Evolutionary conservation across 139 green algal genomes (phyloP), one percentile per base, ranked within the genome.

Genomic region (Tetradesmus obliquus): DNA sequence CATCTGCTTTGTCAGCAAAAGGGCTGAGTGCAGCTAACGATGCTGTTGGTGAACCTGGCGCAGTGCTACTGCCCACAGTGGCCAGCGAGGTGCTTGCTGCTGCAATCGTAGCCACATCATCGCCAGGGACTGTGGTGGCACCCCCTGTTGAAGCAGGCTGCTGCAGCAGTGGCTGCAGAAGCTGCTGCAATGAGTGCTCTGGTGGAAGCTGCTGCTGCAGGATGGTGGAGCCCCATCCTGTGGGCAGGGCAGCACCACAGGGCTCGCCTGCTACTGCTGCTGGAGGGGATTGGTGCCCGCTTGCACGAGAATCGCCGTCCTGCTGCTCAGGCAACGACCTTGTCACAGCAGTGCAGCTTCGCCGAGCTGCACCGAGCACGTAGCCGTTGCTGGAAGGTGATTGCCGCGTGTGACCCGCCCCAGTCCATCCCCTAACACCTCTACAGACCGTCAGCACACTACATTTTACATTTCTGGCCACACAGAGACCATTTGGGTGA

Each of bases 171-270:
- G 86, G 86, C 86, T 90, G 71, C 71, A 90, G 53, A 15, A 90
- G 60, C 20, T 58, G 86, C 54, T 90, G 86, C 71, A 90, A 15
- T 7, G 86, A 90, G 71, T 83, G 71, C 22, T 81, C 86, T 5
- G 86, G 71, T 12, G 86, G 86, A 4, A 90, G 71, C 71, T 90
- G 86, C 86, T 90, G 86, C 71, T 90, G 86, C 86, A 90, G 55
- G 17, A 90, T 83, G 54, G 55, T 90, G 3, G 19, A 76, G n/a
- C 66, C 66, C 66, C 66, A 76, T 76, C 66, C 66, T 24, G 66
- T 76, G 17, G 66, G 66, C 10, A 24, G 66, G 66, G 66, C 66
- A 76, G 66, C 66, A 76, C 17, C 66, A 76, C 8, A 7, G 66
- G 66, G 66, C 17, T 76, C 66, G 66, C 66, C 17, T 76, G 66